These are phyloP conservation scores for Sungouiozyma intestinalis DNA, from an alignment of 805 yeast species.

Conservation along the genomic window DNA sequence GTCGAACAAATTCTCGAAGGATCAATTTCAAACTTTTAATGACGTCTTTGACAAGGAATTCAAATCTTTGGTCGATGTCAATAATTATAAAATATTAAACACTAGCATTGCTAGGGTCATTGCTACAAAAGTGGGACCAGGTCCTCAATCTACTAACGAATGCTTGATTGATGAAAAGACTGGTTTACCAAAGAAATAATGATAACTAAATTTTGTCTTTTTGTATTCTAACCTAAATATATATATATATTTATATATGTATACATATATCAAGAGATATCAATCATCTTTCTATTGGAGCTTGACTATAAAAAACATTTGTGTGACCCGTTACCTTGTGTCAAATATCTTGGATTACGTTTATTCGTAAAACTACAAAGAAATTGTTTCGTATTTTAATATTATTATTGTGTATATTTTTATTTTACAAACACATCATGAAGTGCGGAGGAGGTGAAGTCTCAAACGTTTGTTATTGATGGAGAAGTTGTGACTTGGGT, in stretches of 20 bases:
- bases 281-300: too few relatives aligned
- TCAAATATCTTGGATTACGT: too few relatives aligned
- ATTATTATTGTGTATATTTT: constrained; percentile 1
- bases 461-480: neutral
- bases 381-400: constrained; percentile 1
- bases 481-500: neutral
- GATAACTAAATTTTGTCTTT: too few relatives aligned
- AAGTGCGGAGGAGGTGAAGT: neutral
- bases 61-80: constrained; percentile 27
- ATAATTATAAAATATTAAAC: constrained; percentile 39
- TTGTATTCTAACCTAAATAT: too few relatives aligned
- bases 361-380: too few relatives aligned
- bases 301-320: too few relatives aligned
- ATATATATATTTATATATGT: too few relatives aligned
- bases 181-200: constrained; percentile 45
- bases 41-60: constrained; percentile 7
- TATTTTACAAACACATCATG: neutral
- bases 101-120: constrained; percentile 77
- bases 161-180: constrained; percentile 44
- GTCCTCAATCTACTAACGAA: constrained; percentile 57
- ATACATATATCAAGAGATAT: too few relatives aligned
- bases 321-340: too few relatives aligned
- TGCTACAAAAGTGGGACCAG: constrained; percentile 77
- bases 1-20: constrained; percentile 34
- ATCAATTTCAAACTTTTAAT: constrained; percentile 21